Base-by-base conservation (phyloP, 2,329 filamentous ascomycete genomes). In the Ophiostoma novo-ulmi region DNA sequence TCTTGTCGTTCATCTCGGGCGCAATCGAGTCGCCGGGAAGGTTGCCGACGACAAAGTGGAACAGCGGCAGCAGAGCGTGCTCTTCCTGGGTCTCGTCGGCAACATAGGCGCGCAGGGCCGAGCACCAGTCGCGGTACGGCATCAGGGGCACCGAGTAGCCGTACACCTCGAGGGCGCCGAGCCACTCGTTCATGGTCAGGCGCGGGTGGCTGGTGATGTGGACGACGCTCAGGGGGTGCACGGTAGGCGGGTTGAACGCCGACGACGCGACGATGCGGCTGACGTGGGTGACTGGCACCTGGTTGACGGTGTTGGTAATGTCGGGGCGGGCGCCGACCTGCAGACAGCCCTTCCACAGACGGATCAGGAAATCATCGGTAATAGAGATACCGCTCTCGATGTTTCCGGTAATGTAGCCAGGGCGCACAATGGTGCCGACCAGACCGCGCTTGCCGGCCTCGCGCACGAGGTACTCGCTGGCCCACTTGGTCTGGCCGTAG, bases 401-500 rank as follows among this genome's bases (percentile, higher is more conserved):
- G 77, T 94, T 88, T 35, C 93, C 94, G 4, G 91, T 84, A 52
- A 97, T 88, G 78, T 97, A 97, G 39, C 94, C 93, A 3, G 94
- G 90, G 14, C 94, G 88, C 67, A 97, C 83, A 61, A 97, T 87
- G 31, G 89, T 85, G 20, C 92, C 94, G 20, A 81, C 82, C 1
- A 97, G 86, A 14, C 94, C 94, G 70, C 92, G 86, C 71, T 83
- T 83, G 68, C 93, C 92, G 36, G 94, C 94, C 78, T 92, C 91
- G 35, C 91, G 86, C 31, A 93, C 87, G 67, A 97, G 84, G 68
- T 87, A 81, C 75, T 89, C 86, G 8, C 86, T 85, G 6, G 87
- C 91, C 93, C 93, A 97, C 81, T 98, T 97, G 74, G 87, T 88
- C 79, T 97, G 94, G 2, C 94, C 94, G 76, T 97, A 97, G 5